These are phyloP conservation scores for Myxozyma mucilagina DNA, from an alignment of 805 yeast genomes.

Conservation along the genomic window DNA sequence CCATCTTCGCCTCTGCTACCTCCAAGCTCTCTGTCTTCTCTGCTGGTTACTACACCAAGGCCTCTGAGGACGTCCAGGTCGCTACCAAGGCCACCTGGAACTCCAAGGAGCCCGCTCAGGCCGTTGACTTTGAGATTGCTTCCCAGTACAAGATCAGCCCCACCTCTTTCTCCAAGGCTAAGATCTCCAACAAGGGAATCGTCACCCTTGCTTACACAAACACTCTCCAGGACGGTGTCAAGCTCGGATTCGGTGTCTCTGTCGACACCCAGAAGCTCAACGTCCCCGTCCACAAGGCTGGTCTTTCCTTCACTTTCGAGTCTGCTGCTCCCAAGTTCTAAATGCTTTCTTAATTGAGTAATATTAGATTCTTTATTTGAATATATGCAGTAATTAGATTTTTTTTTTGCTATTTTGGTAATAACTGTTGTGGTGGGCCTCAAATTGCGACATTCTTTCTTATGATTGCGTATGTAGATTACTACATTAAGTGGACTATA, in stretches of 20 bases:
- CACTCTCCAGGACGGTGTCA: constrained; percentile 92
- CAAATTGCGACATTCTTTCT: too few relatives aligned
- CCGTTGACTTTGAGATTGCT: constrained; percentile 92
- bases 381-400: too few relatives aligned
- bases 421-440: too few relatives aligned
- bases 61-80: constrained; percentile 86
- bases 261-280: constrained; percentile 92
- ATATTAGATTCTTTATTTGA: too few relatives aligned
- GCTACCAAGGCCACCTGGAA: constrained; percentile 98
- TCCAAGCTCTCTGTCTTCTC: constrained; percentile 85
- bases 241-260: constrained; percentile 94
- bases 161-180: constrained; percentile 90
- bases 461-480: too few relatives aligned
- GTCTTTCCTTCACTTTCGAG: constrained; percentile 89
- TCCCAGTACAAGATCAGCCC: constrained; percentile 89
- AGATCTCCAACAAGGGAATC: constrained; percentile 93
- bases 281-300: constrained; percentile 97
- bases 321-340: neutral
- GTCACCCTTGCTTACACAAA: constrained; percentile 94
- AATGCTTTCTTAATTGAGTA: too few relatives aligned
- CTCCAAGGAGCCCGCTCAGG: constrained; percentile 71
- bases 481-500: too few relatives aligned
- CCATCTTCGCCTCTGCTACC: constrained; percentile 80
- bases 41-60: constrained; percentile 96
- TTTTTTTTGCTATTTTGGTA: too few relatives aligned